Base-by-base conservation (phyloP, 2,329 filamentous ascomycete genomes). In the Microcyclospora pomicola region DNA sequence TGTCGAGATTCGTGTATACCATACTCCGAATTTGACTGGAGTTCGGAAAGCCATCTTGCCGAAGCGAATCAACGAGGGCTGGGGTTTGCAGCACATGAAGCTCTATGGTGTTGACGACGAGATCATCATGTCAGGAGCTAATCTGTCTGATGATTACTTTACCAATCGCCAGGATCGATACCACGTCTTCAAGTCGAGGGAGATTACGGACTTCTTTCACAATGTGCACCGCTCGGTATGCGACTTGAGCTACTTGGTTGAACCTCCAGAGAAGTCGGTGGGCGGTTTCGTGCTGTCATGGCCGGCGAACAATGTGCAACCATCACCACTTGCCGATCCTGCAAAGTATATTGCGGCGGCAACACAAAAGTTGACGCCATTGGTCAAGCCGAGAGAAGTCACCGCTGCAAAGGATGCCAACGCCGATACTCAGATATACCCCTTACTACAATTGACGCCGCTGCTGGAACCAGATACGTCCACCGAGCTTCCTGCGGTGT, bases 1-100 rank as follows among this genome's bases (percentile, higher is more conserved):
- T 29, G 86, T 98, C 31, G 85, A 95, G 54, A 77, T 98, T 45
- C 81, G 87, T 50, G 92, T 98, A 86, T 98, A 92, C 56, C 91
- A 98, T 61, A 98, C 91, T 1, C 91, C 91, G 0, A 98, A 98
- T 53, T 63, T 98, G 46, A 93, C 83, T 2, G 91, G 91, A 0
- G 50, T 92, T 40, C 75, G 80, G 36, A 96, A 96, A 63, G 77
- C 78, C 52, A 68, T 82, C 48, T 75, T 96, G 2, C 91, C 91
- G 0, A 83, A 76, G 55, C 73, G 91, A 14, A 88, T 98, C 57
- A 98, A 98, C 50, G 91, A 98, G 63, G 91, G 91, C 13, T 98
- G 91, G 91, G 91, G 91, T 1, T 63, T 98, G 43, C 91, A 98
- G 58, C 91, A 98, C 56, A 98, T 98, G 88, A 98, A 98, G 69